Evolutionary conservation across 2,329 filamentous ascomycete species (phyloP), one percentile per base, ranked within the genome.

Genomic region (Chaetomium strumarium): DNA sequence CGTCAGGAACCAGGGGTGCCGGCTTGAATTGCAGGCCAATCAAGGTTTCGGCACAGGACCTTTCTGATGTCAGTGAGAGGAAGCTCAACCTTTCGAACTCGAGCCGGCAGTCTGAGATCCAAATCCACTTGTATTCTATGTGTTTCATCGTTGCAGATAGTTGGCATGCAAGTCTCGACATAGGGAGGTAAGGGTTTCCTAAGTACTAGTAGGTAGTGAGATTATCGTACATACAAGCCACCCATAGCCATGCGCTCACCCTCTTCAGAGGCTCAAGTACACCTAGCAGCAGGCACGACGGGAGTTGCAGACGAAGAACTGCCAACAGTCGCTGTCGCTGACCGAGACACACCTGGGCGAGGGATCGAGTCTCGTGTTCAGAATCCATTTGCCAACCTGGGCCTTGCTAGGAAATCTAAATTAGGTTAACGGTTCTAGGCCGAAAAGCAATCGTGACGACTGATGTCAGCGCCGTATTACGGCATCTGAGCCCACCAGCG

Each of bases 81-180:
- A 48, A 46, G 44, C 36, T 42, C 48, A 12, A 12, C 33, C 24
- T 17, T 24, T 34, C 33, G 49, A 53, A 53, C 57, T 53, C 45
- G 17, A 9, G 16, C 12, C 12, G 11, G 2, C 39, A 8, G 8
- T 37, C 8, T 8, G 34, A 37, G 34, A n/a, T 36, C 34, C 14
- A n/a, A 37, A 6, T 14, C 7, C 34, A 14, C 7, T n/a, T 8
- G 14, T 8, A 40, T 53, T 49, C 44, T 47, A n/a, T 7, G 20
- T 40, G 16, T 30, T 5, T 13, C 31, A 33, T 33, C 39, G 49
- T 48, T 43, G n/a, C 20, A 36, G 44, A 39, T 37, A 7, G 24
- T 24, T 34, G 44, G 44, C 33, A 19, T 37, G 19, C 19, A 13
- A 29, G 44, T 37, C 44, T 47, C 41, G 46, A 54, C 8, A 39